phyloP scores from a whole-genome alignment of 2,329 filamentous ascomycete species.

The Cladobotryum protrusum region DNA sequence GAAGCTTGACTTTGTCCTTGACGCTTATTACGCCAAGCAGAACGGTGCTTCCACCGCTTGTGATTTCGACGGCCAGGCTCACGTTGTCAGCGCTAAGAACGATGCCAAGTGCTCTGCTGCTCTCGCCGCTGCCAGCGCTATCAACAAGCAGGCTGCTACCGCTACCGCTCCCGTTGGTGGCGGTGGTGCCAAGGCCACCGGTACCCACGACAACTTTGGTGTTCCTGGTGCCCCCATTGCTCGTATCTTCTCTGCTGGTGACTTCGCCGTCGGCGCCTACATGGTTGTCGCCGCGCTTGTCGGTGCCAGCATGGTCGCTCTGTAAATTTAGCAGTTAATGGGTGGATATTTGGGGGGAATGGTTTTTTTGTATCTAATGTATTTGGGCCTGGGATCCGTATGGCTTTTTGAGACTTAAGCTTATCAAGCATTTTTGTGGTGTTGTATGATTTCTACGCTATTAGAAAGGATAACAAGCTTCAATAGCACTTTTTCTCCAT shows the following conservation, averaged over 20 bases:
- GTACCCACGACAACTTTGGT: slow-evolving; percentile 28
- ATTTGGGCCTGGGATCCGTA: neutral
- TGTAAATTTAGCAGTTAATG: slow-evolving; percentile 33
- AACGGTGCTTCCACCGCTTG: slow-evolving; percentile 54
- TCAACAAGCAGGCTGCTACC: slow-evolving; percentile 41
- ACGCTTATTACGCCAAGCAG: slow-evolving; percentile 63
- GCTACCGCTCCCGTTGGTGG: slow-evolving; percentile 34
- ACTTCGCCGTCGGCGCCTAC: slow-evolving; percentile 45
- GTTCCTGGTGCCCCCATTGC: slow-evolving; percentile 30
- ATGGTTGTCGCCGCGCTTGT: slow-evolving; percentile 45
- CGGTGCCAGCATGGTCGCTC: slow-evolving; percentile 47
- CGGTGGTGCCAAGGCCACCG: slow-evolving; percentile 23
- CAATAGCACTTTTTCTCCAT: neutral
- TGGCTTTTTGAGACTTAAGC: neutral
- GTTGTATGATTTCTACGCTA: neutral
- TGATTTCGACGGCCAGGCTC: slow-evolving; percentile 63
- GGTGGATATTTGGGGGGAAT: neutral
- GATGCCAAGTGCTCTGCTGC: slow-evolving; percentile 50
- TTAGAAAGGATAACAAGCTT: neutral
- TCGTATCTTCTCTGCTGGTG: slow-evolving; percentile 39
- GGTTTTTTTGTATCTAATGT: neutral
- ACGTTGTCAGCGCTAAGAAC: slow-evolving; percentile 42
- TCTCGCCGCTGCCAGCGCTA: slow-evolving; percentile 57
- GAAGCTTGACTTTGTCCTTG: slow-evolving; percentile 68
- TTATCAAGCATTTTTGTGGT: neutral